These are phyloP conservation scores for Orbilia javanica DNA, from an alignment of 2,329 filamentous ascomycete species.

Conservation along the genomic window DNA sequence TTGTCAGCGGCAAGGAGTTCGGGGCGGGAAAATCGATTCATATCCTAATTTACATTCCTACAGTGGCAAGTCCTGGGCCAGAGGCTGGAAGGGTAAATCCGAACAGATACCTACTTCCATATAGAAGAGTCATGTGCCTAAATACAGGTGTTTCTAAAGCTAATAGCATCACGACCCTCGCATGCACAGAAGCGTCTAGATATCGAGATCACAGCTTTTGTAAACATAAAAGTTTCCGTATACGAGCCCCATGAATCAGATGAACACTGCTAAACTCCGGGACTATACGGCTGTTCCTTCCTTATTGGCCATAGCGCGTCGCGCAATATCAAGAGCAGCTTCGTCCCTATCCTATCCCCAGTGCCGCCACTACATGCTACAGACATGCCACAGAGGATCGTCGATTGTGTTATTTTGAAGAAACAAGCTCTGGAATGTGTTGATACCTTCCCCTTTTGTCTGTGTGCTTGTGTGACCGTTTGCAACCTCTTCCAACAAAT, in stretches of 20 bases:
- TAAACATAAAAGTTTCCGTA: slow-evolving; percentile 5
- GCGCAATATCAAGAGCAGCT: not conserved
- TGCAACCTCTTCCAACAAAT: slow-evolving; percentile 51
- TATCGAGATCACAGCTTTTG: not conserved
- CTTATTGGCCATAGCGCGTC: slow-evolving; percentile 2
- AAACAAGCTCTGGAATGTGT: slow-evolving; percentile 15
- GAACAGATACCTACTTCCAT: not conserved
- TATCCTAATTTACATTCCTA: not conserved
- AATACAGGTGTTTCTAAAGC: not conserved
- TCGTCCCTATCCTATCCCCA: too few relatives aligned
- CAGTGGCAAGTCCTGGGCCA: not conserved
- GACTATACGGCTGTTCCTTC: not conserved
- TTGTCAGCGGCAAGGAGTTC: slow-evolving; percentile 44
- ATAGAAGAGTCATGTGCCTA: slow-evolving; percentile 7
- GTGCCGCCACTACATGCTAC: not conserved
- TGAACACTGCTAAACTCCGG: not conserved
- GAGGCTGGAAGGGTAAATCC: not conserved
- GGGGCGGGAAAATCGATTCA: slow-evolving; percentile 34
- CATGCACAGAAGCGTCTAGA: not conserved
- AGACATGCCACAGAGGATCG: not conserved
- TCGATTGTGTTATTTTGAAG: slow-evolving; percentile 20
- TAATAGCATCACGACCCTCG: not conserved
- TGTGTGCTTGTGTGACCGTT: slow-evolving; percentile 37
- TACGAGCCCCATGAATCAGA: slow-evolving; percentile 4
- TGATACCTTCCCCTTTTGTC: slow-evolving; percentile 52